These are phyloP conservation scores for Aureobasidium pullulans DNA, from an alignment of 2,329 filamentous ascomycete genomes.

Conservation along the genomic window DNA sequence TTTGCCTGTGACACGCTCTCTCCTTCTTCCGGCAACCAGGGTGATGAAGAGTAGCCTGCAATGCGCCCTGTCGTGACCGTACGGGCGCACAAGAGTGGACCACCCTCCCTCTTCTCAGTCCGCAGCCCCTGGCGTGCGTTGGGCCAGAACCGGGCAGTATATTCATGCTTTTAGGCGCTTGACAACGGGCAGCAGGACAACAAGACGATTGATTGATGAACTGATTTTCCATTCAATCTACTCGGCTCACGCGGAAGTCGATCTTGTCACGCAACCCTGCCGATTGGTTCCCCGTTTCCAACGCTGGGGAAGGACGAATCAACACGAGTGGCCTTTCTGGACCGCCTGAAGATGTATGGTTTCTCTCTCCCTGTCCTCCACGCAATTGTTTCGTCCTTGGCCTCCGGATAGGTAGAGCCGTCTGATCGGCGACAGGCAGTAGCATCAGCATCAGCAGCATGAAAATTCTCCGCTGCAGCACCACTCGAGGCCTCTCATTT, in stretches of 20 bases:
- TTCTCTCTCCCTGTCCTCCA: conserved; percentile 1
- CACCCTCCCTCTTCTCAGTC: background rate
- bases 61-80: conserved; percentile 8
- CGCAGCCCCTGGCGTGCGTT: conserved; percentile 10
- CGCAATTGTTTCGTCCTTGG: background rate
- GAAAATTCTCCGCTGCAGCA: conserved; percentile 6
- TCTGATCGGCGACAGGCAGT: conserved; percentile 6
- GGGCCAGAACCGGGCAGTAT: conserved; percentile 6
- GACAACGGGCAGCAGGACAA: conserved; percentile 9
- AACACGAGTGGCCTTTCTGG: background rate
- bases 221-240: conserved; percentile 9
- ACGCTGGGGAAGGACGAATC: conserved; percentile 1
- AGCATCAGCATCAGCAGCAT: background rate
- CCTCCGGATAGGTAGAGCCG: conserved; percentile 6
- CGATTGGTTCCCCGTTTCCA: conserved; percentile 8
- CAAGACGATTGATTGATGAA: conserved; percentile 7
- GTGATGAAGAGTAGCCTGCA: conserved; percentile 2
- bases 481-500: conserved; percentile 3
- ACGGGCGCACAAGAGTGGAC: conserved; percentile 5
- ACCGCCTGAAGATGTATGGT: background rate
- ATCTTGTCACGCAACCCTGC: conserved; percentile 12
- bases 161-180: background rate
- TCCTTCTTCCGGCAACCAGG: conserved; percentile 10
- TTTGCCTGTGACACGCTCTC: conserved; percentile 3
- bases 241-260: conserved; percentile 11